Evolutionary conservation across 129 eudicot genomes (phyloP), one percentile per base, ranked within the genome.

Genomic region (Kitagawia praeruptora): DNA sequence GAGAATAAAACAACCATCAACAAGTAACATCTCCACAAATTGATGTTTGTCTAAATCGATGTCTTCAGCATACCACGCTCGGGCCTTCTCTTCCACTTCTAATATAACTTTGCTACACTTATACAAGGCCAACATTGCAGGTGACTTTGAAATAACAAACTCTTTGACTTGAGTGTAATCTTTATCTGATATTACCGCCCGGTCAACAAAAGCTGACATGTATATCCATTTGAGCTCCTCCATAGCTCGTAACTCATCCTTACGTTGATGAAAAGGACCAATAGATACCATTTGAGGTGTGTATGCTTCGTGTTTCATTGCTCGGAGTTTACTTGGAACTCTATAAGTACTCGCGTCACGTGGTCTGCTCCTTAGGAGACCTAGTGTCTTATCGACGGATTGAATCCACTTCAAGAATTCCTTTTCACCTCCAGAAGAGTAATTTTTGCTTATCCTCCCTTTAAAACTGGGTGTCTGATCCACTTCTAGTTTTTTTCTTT

Each of bases 1-100:
- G 3, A 75, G 77, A 11, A 75, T 75, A 34, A 75, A 75, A 34
- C 41, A 75, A 27, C n/a, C 77, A 75, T 75, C 77, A 47, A 75
- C 61, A 23, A 75, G 77, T 4, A 75, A 47, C 49, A 75, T 46
- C 61, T 75, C 58, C 5, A 7, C 40, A 15, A 75, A 19, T 18
- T 45, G 21, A 75, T 75, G 14, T 23, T 70, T 70, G 25, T 70
- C 75, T 37, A 70, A 70, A 37, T 70, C 13, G 46, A 70, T 70
- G 3, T 34, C 23, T 37, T 70, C 75, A 5, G 45, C n/a, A 70
- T 70, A 70, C 44, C 75, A 70, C 1, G 4, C 75, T 34, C 75
- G 27, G 8, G 39, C 39, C 4, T 27, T 15, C 39, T 64, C 70
- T 64, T 64, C 39, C 8, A 64, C 16, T 27, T 12, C 70, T 10